Percentiles rank a stretch among this genome's conserved stretches.
These are phyloP conservation scores for Grosmannia huntii DNA, from an alignment of 2,329 filamentous ascomycete genomes.

Conservation along the genomic window DNA sequence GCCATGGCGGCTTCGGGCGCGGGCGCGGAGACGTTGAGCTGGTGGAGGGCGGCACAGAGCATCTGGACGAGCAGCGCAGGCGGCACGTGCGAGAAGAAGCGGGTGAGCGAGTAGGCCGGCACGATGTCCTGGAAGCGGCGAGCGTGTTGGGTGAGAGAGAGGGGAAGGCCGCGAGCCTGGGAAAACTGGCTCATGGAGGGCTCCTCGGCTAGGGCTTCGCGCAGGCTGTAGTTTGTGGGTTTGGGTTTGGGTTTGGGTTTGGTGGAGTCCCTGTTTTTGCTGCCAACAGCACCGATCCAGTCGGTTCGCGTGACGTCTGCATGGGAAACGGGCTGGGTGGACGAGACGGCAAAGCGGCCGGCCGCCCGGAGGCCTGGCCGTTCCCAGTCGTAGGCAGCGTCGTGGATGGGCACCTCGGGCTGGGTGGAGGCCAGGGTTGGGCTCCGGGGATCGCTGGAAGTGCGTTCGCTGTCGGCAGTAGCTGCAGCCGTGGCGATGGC, in stretches of 20 bases:
- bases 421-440: constrained; percentile 10
- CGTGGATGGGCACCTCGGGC: constrained; percentile 60
- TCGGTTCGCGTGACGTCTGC: constrained; percentile 24
- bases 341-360: constrained; percentile 28
- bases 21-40: constrained; percentile 63
- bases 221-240: constrained; percentile 12
- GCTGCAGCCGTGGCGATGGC: constrained; percentile 34
- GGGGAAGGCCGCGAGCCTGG: constrained; percentile 60
- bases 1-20: constrained; percentile 29
- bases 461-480: constrained; percentile 12
- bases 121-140: constrained; percentile 84
- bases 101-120: constrained; percentile 72
- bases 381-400: constrained; percentile 81
- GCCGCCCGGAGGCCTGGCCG: constrained; percentile 49
- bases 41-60: constrained; percentile 68
- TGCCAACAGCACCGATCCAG: constrained; percentile 16
- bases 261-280: too few relatives aligned
- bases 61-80: constrained; percentile 65
- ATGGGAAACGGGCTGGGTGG: constrained; percentile 34
- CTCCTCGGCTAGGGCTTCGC: constrained; percentile 66
- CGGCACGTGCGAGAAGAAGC: constrained; percentile 80
- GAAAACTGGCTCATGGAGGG: constrained; percentile 82
- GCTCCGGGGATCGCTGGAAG: too few relatives aligned
- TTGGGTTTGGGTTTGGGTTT: not conserved
- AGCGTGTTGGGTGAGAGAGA: constrained; percentile 80